Conservation (phyloP, 208 protist genomes). For the Trypanosoma avium region DNA sequence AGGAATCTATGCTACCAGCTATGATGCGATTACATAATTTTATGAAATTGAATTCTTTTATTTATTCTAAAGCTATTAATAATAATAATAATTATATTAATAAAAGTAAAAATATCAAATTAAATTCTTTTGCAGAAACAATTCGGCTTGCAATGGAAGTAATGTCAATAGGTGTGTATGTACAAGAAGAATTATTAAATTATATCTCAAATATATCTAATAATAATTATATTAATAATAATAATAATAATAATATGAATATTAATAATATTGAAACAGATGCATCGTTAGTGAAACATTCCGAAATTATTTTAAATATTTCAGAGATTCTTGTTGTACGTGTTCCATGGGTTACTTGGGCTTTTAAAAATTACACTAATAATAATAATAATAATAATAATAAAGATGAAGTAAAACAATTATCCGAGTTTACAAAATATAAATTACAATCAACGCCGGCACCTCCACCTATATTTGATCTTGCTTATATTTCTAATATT, state of each 20-base stretch:
- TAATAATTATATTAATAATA: not conserved
- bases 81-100: not conserved
- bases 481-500: too few relatives aligned
- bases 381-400: too few relatives aligned
- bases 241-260: not conserved
- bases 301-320: not conserved
- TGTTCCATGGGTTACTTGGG: too few relatives aligned
- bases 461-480: too few relatives aligned
- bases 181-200: not conserved
- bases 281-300: not conserved
- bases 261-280: not conserved
- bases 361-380: too few relatives aligned
- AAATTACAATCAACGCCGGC: too few relatives aligned
- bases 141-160: not conserved
- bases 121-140: not conserved
- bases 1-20: slow-evolving; percentile 16
- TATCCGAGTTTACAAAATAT: too few relatives aligned
- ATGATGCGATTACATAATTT: slow-evolving; percentile 5
- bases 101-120: not conserved
- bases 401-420: too few relatives aligned
- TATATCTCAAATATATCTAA: not conserved
- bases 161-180: not conserved
- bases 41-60: not conserved
- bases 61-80: not conserved
- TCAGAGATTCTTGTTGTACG: too few relatives aligned